Conservation (phyloP, 202 grass and related monocot genomes). For the Digitaria exilis region DNA sequence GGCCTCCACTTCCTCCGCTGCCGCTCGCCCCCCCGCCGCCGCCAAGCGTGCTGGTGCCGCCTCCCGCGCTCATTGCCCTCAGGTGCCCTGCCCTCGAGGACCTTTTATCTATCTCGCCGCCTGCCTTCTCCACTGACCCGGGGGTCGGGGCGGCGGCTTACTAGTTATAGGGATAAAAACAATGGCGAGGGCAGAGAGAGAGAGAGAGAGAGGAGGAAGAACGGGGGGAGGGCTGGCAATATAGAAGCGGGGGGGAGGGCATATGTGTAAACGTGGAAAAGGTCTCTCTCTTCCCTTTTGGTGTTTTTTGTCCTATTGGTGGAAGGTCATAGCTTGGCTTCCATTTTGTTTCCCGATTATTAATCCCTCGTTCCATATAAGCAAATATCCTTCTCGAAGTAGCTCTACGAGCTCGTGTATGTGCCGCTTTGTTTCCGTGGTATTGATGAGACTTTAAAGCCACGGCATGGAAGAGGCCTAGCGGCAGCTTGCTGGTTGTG, state of each 20-base stretch:
- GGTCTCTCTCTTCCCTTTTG: constrained; percentile 41
- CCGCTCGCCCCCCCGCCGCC: constrained; percentile 49
- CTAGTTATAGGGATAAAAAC: constrained; percentile 57
- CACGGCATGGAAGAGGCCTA: constrained; percentile 68
- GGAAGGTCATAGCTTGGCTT: constrained; percentile 54
- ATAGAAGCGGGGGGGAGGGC: constrained; percentile 36
- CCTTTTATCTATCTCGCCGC: background rate
- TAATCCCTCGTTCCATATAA: background rate
- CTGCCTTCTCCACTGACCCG: constrained; percentile 18
- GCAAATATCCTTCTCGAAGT: background rate
- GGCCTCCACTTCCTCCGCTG: constrained; percentile 20
- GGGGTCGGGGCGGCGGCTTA: background rate
- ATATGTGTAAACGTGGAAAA: constrained; percentile 37
- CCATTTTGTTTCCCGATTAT: constrained; percentile 14
- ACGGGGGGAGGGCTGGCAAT: constrained; percentile 25
- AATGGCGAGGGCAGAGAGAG: constrained; percentile 17
- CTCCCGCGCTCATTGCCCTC: constrained; percentile 47
- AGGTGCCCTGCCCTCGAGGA: background rate
- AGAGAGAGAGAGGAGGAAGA: background rate
- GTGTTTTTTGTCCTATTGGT: constrained; percentile 68
- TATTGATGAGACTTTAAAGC: constrained; percentile 89
- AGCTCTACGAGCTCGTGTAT: constrained; percentile 12
- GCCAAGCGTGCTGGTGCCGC: constrained; percentile 37
- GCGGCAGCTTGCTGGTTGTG: background rate
- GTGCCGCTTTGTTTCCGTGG: constrained; percentile 69